Base-by-base conservation (phyloP, 441 rosid species). In the Codiaeum variegatum region DNA sequence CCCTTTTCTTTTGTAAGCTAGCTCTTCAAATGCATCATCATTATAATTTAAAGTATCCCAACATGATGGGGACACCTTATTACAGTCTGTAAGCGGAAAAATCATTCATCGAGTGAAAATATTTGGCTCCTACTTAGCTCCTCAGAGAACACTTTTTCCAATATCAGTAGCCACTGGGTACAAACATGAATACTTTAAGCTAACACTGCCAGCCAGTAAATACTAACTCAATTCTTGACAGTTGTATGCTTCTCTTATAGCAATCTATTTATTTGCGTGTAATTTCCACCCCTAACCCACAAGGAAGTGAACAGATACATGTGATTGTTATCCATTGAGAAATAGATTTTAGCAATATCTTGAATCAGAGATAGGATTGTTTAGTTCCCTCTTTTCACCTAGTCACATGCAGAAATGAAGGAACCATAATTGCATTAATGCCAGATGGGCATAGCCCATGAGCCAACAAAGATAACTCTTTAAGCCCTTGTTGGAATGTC, bases 61-160 rank as follows among this genome's bases (percentile, higher is more conserved):
- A 24, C 40, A 58, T 28, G 63, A n/a, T 56, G 55, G 65, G 58
- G 75, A 64, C 10, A 38, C 52, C 36, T 32, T 71, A n/a, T n/a
- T 46, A 62, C 21, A 47, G n/a, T 24, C 69, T 38, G 47, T 62
- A 3, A 2, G 42, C n/a, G 5, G 49, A 28, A 13, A 54, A 51
- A 63, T 24, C 28, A 51, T 16, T 46, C 28, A 42, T 18, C 9
- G 21, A n/a, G 3, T 29, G 13, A 5, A 31, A 61, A n/a, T n/a
- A n/a, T n/a, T n/a, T n/a, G n/a, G n/a, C n/a, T n/a, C n/a, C n/a
- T 7, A 49, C 13, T 29, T 3, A 9, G 10, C 42, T 47, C 21
- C 42, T 13, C 12, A 28, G 29, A 47, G 58, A 40, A 61, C 62
- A 26, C 3, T 4, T 15, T 49, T 29, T 15, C 42, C 46, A 32